These are phyloP conservation scores for Aspergillus indologenus DNA, from an alignment of 495 filamentous ascomycete genomes.

Conservation along the genomic window DNA sequence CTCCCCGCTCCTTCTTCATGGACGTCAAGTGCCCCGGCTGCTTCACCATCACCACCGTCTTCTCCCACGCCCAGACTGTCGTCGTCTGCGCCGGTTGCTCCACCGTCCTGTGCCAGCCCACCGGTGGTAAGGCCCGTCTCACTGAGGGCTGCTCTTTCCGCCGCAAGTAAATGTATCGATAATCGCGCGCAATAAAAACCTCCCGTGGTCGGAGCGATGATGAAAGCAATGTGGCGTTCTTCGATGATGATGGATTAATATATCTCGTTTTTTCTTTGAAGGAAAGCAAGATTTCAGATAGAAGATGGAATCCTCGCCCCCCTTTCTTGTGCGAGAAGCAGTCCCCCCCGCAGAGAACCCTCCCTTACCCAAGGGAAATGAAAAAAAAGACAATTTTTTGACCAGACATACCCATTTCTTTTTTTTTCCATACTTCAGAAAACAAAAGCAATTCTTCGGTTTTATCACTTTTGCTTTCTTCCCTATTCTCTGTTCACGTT, in stretches of 20 bases:
- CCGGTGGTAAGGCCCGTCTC: slow-evolving; percentile 93
- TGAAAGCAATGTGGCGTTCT: slow-evolving; percentile 47
- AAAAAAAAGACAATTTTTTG: slow-evolving; percentile 18
- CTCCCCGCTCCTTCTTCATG: slow-evolving; percentile 99
- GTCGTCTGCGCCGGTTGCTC: slow-evolving; percentile 99
- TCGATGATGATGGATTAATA: slow-evolving; percentile 49
- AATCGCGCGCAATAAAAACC: slow-evolving; percentile 1
- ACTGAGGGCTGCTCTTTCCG: slow-evolving; percentile 99
- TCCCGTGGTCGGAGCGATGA: slow-evolving; percentile 32
- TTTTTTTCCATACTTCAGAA: slow-evolving; percentile 13
- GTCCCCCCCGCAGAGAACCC: slow-evolving; percentile 18
- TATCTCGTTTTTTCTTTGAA: slow-evolving; percentile 39
- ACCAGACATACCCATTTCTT: slow-evolving; percentile 10
- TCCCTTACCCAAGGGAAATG: slow-evolving; percentile 29
- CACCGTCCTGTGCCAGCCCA: slow-evolving; percentile 96
- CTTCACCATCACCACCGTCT: slow-evolving; percentile 99
- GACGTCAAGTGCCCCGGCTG: slow-evolving; percentile 99
- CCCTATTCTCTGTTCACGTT: slow-evolving; percentile 30
- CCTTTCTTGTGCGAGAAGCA: slow-evolving; percentile 20
- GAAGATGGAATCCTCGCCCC: slow-evolving; percentile 64
- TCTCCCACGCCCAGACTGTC: slow-evolving; percentile 99
- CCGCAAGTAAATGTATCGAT: slow-evolving; percentile 79
- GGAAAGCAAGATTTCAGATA: slow-evolving; percentile 66
- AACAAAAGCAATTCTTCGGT: slow-evolving; percentile 20
- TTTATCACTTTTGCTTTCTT: neutral